phyloP scores from a whole-genome alignment of 129 eudicot species.

The Helianthus tuberosus region DNA sequence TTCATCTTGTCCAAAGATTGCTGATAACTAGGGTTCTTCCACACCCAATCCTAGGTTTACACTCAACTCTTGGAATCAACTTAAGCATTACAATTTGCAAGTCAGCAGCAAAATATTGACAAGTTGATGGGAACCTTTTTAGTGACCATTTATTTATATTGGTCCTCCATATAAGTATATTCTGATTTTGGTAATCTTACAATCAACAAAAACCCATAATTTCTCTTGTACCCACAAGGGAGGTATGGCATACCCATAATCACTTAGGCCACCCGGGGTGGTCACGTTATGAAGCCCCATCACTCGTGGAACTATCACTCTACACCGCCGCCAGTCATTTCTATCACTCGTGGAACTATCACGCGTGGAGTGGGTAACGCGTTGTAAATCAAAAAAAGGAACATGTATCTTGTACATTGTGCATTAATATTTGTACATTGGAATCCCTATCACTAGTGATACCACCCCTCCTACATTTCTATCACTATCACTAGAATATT shows the following conservation, averaged over 20 bases:
- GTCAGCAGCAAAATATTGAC: slow-evolving; percentile 25
- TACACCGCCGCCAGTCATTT: no score
- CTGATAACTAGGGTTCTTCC: slow-evolving; percentile 38
- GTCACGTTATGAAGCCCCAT: no score
- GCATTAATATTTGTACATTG: no score
- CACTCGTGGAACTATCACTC: no score
- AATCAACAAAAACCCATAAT: background rate
- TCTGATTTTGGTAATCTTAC: slow-evolving; percentile 32
- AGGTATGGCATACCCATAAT: slow-evolving; percentile 5
- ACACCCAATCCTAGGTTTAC: slow-evolving; percentile 35
- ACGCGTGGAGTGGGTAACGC: no score
- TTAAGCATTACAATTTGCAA: slow-evolving; percentile 26
- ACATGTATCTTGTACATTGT: no score
- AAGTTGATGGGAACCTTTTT: slow-evolving; percentile 37
- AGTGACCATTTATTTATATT: slow-evolving; percentile 33
- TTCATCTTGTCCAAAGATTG: slow-evolving; percentile 30
- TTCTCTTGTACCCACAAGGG: slow-evolving; percentile 28
- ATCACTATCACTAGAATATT: no score
- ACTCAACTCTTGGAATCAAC: slow-evolving; percentile 27
- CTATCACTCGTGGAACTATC: no score
- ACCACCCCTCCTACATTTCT: no score
- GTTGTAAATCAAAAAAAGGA: no score
- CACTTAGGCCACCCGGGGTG: no score
- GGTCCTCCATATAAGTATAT: slow-evolving; percentile 40
- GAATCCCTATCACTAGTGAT: no score